Base-by-base conservation (phyloP, 495 filamentous ascomycete genomes). In the Aspergillus funiculosus region DNA sequence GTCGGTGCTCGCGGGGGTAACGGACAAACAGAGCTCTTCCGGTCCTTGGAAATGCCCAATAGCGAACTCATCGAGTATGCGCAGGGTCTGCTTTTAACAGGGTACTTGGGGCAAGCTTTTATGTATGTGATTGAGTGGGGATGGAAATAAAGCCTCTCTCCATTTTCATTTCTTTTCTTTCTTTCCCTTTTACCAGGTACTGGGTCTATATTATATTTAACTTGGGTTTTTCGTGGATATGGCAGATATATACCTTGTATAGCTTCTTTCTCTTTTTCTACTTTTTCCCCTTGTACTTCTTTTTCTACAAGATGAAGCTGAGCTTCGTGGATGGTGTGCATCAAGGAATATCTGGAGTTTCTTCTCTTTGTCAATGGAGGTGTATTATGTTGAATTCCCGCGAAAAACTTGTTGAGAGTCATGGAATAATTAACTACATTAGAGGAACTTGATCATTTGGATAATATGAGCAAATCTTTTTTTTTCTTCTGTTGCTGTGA, bases 121-220 rank as follows among this genome's bases (percentile, higher is more conserved):
- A 60, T 62, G 57, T 62, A 65, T 53, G 56, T 65, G 40, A 35
- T 65, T 48, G 61, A 61, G 47, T 64, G 61, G 61, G 53, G 43
- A 29, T 64, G 54, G 55, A 58, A 51, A 27, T 57, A 24, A 42
- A 9, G 19, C n/a, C 9, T 35, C 20, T 44, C 28, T 29, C 29
- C 37, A 25, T 26, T 26, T 26, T 22, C 25, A 15, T 40, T 40
- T 32, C 11, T 43, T 43, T 21, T 43, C 3, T 17, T 2, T 17
- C n/a, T n/a, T n/a, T n/a, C n/a, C n/a, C n/a, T n/a, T n/a, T n/a
- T n/a, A n/a, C n/a, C n/a, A n/a, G n/a, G n/a, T n/a, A n/a, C n/a
- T n/a, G n/a, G n/a, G n/a, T n/a, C n/a, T n/a, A n/a, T n/a, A n/a
- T n/a, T n/a, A n/a, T n/a, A n/a, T 40, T 26, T n/a, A 1, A 13